A percentile compares a stretch with the other conserved stretches of the same genome.
These are phyloP conservation scores for Cordyceps javanica DNA, from an alignment of 2,329 filamentous ascomycete species.

Conservation along the genomic window DNA sequence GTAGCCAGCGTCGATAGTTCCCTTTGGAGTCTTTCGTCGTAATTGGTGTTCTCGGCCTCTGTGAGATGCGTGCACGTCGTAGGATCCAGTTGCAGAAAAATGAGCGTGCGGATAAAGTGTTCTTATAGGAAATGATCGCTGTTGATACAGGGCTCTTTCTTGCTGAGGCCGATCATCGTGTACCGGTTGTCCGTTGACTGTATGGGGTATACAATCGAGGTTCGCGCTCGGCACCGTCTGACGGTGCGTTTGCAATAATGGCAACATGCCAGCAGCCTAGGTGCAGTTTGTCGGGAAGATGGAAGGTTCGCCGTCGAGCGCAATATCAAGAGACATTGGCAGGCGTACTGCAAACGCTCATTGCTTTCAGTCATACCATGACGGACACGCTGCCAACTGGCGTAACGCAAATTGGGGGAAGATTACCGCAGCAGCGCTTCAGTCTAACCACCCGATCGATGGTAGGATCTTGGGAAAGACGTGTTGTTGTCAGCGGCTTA, in stretches of 20 bases:
- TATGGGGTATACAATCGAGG: conserved; percentile 27
- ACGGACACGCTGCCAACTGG: conserved; percentile 8
- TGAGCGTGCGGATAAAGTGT: conserved; percentile 11
- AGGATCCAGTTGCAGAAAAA: background rate
- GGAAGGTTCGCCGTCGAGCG: background rate
- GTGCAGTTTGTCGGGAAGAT: conserved; percentile 16
- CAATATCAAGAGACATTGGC: conserved; percentile 13
- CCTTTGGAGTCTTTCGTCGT: conserved; percentile 86
- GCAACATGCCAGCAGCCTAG: conserved; percentile 36
- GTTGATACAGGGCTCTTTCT: conserved; percentile 22
- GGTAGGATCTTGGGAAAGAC: background rate
- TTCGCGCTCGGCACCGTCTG: conserved; percentile 41
- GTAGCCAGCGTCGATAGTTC: conserved; percentile 87
- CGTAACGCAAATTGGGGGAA: background rate
- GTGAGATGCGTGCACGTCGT: conserved; percentile 22
- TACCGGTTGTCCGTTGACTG: background rate
- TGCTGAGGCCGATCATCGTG: conserved; percentile 23
- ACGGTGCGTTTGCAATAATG: conserved; percentile 46
- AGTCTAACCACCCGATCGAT: background rate
- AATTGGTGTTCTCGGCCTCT: conserved; percentile 63
- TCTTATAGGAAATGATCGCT: conserved; percentile 17
- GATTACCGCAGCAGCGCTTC: background rate
- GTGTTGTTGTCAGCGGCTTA: background rate
- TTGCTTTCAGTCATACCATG: conserved; percentile 12
- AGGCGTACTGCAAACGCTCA: conserved; percentile 12